Conservation (phyloP, 805 yeast species). For the Wickerhamiella azymoides region DNA sequence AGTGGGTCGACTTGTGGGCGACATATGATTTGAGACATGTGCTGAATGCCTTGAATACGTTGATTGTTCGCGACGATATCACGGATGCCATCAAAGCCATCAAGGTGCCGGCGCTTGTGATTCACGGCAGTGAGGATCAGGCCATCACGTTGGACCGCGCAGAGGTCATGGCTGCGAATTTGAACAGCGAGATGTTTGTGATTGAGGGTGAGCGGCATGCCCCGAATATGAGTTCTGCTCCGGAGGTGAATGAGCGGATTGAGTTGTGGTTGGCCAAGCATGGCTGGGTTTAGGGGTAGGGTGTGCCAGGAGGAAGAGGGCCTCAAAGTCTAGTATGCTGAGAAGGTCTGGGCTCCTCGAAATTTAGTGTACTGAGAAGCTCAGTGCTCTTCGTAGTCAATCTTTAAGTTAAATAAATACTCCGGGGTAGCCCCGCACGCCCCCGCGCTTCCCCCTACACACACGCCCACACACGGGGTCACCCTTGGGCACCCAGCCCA, state of each 20-base stretch:
- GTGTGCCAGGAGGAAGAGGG: too few relatives aligned
- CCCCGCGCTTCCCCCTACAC: too few relatives aligned
- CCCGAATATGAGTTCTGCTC: conserved; percentile 2
- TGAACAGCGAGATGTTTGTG: neutral
- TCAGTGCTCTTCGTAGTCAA: too few relatives aligned
- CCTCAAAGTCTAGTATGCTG: too few relatives aligned
- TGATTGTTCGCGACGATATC: conserved; percentile 3
- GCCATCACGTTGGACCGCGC: conserved; percentile 5
- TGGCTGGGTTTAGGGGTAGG: too few relatives aligned
- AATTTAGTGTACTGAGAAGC: too few relatives aligned
- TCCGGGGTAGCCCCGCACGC: too few relatives aligned
- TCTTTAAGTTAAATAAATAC: too few relatives aligned
- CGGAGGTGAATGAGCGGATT: neutral
- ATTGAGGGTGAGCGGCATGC: conserved; percentile 6
- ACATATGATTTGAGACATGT: neutral
- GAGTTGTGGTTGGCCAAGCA: neutral
- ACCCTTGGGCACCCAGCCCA: neutral
- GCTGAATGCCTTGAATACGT: neutral
- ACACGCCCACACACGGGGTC: too few relatives aligned
- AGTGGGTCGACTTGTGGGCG: conserved; percentile 1
- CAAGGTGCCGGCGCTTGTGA: conserved; percentile 2
- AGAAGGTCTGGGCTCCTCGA: too few relatives aligned
- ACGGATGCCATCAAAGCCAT: neutral
- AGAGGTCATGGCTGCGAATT: neutral
- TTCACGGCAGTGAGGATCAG: conserved; percentile 2